Base-by-base conservation (phyloP, 2,329 filamentous ascomycete genomes). In the Aspergillus sp. region DNA sequence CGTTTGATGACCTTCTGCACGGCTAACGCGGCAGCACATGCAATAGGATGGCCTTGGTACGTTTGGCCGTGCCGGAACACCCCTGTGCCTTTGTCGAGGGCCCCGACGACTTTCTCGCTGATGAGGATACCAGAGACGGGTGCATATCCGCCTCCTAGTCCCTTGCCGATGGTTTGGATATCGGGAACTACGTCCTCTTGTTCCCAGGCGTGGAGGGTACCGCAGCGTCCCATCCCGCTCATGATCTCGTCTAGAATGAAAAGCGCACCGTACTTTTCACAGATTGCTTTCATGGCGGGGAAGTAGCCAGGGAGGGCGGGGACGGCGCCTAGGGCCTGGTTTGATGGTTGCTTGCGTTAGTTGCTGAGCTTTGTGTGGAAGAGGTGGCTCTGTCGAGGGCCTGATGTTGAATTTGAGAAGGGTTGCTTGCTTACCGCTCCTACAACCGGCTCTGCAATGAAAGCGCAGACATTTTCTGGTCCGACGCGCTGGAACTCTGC, bases 191-290 rank as follows among this genome's bases (percentile, higher is more conserved):
- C 78, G n/a, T 72, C 80, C 59, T 86, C 82, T 52, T 85, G 80
- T 63, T 87, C 79, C 83, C 84, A 88, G 6, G 83, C 85, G 64
- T 87, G 84, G 2, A 85, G 69, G 1, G 81, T 82, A 1, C 84
- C 85, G n/a, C 78, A 80, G 6, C 85, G 80, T 6, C 86, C 86
- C 77, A 84, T 83, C 2, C 86, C 85, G 63, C 80, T 83, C 88
- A 92, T 91, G 48, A 92, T 82, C 70, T 94, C 91, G 68, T 95
- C 91, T 0, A 94, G 76, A 49, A 94, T 88, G n/a, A 95, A 79
- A 0, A 95, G 82, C 0, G 88, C 86, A 0, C 88, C 90, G 68
- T 94, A 81, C 62, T 84, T 85, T 55, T 88, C 83, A 71, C 91
- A 95, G 1, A 95, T 79, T 2, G 78, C 77, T 67, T 84, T 84